A percentile compares a stretch with the other conserved stretches of the same genome.
phyloP scores from a whole-genome alignment of 805 yeast genomes.

The Yueomyces sinensis region DNA sequence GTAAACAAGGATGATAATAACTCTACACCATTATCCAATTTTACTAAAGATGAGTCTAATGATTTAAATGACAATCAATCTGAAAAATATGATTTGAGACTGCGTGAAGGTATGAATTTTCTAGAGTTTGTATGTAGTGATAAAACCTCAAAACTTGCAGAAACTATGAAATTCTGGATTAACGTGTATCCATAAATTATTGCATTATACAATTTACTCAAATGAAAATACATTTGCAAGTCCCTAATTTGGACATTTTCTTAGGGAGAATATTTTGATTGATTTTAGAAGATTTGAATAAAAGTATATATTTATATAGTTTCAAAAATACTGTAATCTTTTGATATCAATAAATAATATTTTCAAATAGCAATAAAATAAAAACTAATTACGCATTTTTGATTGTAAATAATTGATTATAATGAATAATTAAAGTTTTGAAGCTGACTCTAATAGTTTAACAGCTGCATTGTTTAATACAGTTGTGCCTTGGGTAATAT shows the following conservation, averaged over 20 bases:
- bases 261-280: too few species aligned
- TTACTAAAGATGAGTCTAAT: not conserved
- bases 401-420: not conserved
- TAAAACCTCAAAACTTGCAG: slow-evolving; percentile 5
- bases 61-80: slow-evolving; percentile 1
- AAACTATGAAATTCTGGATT: slow-evolving; percentile 20
- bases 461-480: slow-evolving; percentile 86
- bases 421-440: slow-evolving; percentile 17
- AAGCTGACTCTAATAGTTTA: slow-evolving; percentile 30
- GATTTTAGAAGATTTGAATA: too few species aligned
- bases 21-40: not conserved
- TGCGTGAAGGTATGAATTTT: slow-evolving; percentile 20
- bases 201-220: too few species aligned
- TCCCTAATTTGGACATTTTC: too few species aligned
- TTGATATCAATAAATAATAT: too few species aligned
- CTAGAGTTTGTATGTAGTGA: slow-evolving; percentile 16
- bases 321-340: too few species aligned
- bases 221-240: too few species aligned
- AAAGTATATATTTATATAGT: not conserved
- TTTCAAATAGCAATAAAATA: not conserved
- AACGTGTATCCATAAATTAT: slow-evolving; percentile 20
- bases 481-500: slow-evolving; percentile 53
- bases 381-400: not conserved
- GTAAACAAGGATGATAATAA: not conserved
- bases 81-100: slow-evolving; percentile 16